Percentiles rank a stretch among this genome's conserved stretches.
Evolutionary conservation across 805 yeast genomes (phyloP).

Genomic region (Monosporozyma yasuniensis): DNA sequence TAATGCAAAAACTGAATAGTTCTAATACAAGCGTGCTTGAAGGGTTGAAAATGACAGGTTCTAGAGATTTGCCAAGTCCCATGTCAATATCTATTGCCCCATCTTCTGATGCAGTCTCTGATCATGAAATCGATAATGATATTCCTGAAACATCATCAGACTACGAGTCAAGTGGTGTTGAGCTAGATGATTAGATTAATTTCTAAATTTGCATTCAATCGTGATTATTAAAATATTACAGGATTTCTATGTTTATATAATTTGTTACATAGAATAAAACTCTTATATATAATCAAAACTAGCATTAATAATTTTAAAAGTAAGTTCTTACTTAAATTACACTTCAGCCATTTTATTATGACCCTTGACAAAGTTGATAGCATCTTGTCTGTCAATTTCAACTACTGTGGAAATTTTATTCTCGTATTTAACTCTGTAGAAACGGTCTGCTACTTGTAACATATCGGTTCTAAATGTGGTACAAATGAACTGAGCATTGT

Average conservation of each 20-base stretch:
- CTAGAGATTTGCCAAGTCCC: neutral
- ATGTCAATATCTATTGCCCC: neutral
- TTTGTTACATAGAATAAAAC: neutral
- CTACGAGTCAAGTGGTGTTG: neutral
- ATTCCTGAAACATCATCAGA: neutral
- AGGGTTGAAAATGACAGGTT: too few relatives aligned
- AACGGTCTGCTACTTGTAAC: slow-evolving; percentile 76
- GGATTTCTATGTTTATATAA: neutral
- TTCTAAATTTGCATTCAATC: neutral
- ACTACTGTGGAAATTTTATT: slow-evolving; percentile 73
- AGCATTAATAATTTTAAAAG: neutral
- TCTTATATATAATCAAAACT: neutral
- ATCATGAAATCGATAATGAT: neutral
- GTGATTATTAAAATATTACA: neutral
- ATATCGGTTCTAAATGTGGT: slow-evolving; percentile 94
- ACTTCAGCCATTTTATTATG: slow-evolving; percentile 23
- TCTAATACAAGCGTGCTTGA: neutral
- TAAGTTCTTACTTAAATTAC: slow-evolving; percentile 1
- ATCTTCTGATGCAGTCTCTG: neutral
- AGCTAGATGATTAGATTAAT: neutral
- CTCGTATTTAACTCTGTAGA: slow-evolving; percentile 78
- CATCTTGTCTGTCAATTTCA: slow-evolving; percentile 62
- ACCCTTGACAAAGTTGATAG: slow-evolving; percentile 77
- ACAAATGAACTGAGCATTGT: slow-evolving; percentile 81
- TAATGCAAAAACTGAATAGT: neutral